Percentiles rank a stretch among this genome's conserved stretches.
phyloP scores from a whole-genome alignment of 2,329 filamentous ascomycete genomes.

The Teratosphaeria zuluensis region DNA sequence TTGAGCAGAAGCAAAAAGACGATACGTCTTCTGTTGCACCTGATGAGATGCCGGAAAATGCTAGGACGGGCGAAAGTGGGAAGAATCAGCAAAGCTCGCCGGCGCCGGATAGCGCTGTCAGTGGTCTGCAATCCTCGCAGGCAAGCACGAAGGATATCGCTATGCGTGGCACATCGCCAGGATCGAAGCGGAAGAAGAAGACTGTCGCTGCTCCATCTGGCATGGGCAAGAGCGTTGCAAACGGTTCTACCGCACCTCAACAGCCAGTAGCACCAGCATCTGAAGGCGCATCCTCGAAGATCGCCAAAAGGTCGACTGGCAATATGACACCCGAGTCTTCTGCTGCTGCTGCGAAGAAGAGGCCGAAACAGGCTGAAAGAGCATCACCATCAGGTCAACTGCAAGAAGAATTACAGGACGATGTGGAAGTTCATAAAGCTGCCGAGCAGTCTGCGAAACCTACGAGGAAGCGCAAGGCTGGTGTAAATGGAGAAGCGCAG shows the following conservation, averaged over 20 bases:
- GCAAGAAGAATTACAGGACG: neutral
- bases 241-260: conserved; percentile 1
- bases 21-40: conserved; percentile 11
- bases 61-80: neutral
- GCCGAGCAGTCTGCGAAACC: neutral
- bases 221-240: neutral
- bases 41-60: conserved; percentile 22
- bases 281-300: neutral
- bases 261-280: conserved; percentile 2
- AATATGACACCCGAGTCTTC: neutral
- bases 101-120: conserved; percentile 9
- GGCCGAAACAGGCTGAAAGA: neutral
- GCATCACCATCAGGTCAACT: neutral
- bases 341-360: neutral
- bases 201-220: neutral
- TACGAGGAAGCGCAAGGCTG: conserved; percentile 9
- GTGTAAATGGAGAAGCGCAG: neutral
- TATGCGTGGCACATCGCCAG: conserved; percentile 8
- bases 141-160: conserved; percentile 6
- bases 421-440: neutral
- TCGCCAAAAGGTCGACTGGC: neutral
- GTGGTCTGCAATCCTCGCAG: neutral
- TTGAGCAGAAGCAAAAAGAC: conserved; percentile 16
- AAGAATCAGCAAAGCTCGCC: conserved; percentile 6
- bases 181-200: conserved; percentile 4